Conservation (phyloP, 2,329 filamentous ascomycete species). For the Cercospora zeae-maydis region DNA sequence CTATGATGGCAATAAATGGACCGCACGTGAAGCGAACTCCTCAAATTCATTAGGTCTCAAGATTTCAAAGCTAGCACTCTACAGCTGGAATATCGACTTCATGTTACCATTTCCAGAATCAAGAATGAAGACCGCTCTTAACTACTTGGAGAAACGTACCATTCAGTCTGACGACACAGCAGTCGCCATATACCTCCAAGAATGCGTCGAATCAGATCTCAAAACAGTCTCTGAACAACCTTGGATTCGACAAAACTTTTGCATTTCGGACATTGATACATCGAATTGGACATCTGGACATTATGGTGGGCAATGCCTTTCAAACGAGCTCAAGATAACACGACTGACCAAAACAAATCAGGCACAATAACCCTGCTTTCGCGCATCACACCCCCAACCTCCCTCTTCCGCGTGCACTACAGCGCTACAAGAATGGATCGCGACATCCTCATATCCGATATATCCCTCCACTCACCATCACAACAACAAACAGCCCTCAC, state of each 20-base stretch:
- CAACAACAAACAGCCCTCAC: constrained; percentile 1
- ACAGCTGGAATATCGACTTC: constrained; percentile 52
- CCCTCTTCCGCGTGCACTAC: constrained; percentile 52
- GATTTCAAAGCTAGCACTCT: constrained; percentile 32
- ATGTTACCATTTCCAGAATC: constrained; percentile 38
- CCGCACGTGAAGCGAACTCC: neutral
- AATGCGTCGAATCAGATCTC: constrained; percentile 50
- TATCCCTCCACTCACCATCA: constrained; percentile 33
- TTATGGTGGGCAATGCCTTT: constrained; percentile 36
- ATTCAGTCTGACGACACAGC: constrained; percentile 24
- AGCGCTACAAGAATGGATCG: constrained; percentile 48
- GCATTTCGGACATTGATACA: constrained; percentile 47
- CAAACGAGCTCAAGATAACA: neutral
- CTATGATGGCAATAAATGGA: constrained; percentile 18
- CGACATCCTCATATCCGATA: constrained; percentile 56
- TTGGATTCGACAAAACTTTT: constrained; percentile 51
- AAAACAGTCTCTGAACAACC: constrained; percentile 41
- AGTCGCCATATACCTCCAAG: constrained; percentile 51
- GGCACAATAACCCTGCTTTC: constrained; percentile 55
- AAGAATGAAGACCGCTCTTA: constrained; percentile 44
- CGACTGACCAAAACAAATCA: neutral
- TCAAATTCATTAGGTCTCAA: neutral
- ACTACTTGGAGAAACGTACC: constrained; percentile 35
- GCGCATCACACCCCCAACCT: constrained; percentile 42
- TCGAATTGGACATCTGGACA: constrained; percentile 45